Base-by-base conservation (phyloP, 148 eudicot genomes). In the Gaultheria prostrata region DNA sequence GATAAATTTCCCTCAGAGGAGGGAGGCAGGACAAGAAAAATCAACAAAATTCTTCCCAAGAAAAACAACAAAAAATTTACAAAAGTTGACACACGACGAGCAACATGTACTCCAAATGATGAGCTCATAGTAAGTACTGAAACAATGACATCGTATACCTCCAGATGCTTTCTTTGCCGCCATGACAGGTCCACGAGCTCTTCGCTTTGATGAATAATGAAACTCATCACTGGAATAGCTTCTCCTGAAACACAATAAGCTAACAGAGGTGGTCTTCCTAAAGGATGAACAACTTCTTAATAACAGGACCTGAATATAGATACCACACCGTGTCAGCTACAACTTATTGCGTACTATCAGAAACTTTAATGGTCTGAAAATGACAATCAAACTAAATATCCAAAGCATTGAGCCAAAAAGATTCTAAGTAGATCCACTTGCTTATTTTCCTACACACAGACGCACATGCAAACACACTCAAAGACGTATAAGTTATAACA, bases 171-270 rank as follows among this genome's bases (percentile, higher is more conserved):
- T 94, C 88, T 95, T 97, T 12, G 97, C 99, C 0, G 98, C 98
- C 98, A 97, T 95, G 59, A 95, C 91, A 45, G 99, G 98, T 82
- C 98, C 99, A 88, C 97, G 98, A 78, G 98, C 89, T 90, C 98
- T 90, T 79, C 98, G 87, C 88, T 93, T 97, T 53, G 95, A 94
- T 28, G 98, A 92, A 56, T 89, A 70, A 56, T 82, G 83, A 78
- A 83, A 87, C 56, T 84, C 93, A 48, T 71, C 86, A 76, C 86
- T 82, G 28, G 93, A 81, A 35, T 92, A 89, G 84, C 89, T 84
- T 85, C 91, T 89, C 79, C 94, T 85, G 72, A 87, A 87, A 82
- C 81, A 86, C 61, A 88, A 85, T 32, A 93, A 83, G 77, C 91
- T 87, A 79, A 83, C 82, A 80, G 90, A 86, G 71, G 90, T 83